These are phyloP conservation scores for Tolypocladium album DNA, from an alignment of 2,329 filamentous ascomycete species.

Conservation along the genomic window DNA sequence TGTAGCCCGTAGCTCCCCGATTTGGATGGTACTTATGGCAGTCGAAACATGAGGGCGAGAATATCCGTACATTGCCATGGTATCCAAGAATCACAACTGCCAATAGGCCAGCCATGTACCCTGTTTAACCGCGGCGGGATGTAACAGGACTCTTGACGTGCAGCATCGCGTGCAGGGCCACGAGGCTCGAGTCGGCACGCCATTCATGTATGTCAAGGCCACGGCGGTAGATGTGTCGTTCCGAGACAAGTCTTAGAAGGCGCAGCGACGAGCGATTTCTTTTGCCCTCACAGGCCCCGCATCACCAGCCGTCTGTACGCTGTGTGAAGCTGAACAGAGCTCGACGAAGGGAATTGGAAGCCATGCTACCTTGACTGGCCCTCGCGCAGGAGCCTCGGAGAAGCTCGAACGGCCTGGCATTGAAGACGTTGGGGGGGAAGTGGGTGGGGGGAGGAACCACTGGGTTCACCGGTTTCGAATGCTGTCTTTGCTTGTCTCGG, in stretches of 20 bases:
- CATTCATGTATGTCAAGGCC: background rate
- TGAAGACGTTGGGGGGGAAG: background rate
- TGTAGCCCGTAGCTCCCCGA: too few species aligned
- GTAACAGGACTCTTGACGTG: background rate
- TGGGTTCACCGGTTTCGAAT: background rate
- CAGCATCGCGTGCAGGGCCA: background rate
- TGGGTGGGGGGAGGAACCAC: too few species aligned
- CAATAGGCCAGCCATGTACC: background rate
- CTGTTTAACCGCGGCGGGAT: background rate
- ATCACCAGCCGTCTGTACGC: background rate
- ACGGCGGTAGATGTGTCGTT: background rate
- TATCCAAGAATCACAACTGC: background rate
- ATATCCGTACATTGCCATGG: background rate
- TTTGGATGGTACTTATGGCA: background rate
- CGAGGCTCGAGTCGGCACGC: background rate
- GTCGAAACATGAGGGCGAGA: background rate
- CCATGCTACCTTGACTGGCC: background rate
- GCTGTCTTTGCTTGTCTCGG: background rate
- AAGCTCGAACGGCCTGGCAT: background rate
- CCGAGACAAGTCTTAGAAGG: background rate
- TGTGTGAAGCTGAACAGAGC: background rate
- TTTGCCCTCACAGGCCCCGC: slow-evolving; percentile 1
- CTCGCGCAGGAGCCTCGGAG: background rate
- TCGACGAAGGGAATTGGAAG: background rate
- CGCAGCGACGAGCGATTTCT: background rate